A percentile compares a stretch with the other conserved stretches of the same genome.
phyloP scores from a whole-genome alignment of 2,329 filamentous ascomycete species.

The Fusarium phyllophilum region DNA sequence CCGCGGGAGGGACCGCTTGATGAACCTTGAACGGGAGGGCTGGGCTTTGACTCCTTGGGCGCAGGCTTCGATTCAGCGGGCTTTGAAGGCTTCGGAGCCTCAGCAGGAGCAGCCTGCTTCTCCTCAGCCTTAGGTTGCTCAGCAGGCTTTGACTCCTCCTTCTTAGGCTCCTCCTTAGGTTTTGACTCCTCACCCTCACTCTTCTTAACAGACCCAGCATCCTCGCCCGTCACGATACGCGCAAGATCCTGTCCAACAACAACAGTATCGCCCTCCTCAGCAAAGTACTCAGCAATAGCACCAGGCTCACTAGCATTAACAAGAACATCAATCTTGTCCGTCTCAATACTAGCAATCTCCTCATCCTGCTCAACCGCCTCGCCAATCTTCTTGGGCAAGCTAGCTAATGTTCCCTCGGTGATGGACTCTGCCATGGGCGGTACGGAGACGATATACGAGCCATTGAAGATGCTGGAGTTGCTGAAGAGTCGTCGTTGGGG shows the following conservation, averaged over 20 bases:
- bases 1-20: slow-evolving; percentile 18
- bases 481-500: slow-evolving; percentile 40
- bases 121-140: slow-evolving; percentile 32
- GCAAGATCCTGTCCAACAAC: slow-evolving; percentile 47
- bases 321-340: slow-evolving; percentile 49
- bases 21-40: slow-evolving; percentile 11
- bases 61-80: slow-evolving; percentile 32
- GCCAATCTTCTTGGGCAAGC: slow-evolving; percentile 45
- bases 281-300: slow-evolving; percentile 45
- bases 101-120: slow-evolving; percentile 28
- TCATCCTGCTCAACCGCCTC: slow-evolving; percentile 47
- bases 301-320: slow-evolving; percentile 44
- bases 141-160: slow-evolving; percentile 28
- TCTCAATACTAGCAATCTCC: slow-evolving; percentile 48
- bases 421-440: slow-evolving; percentile 49
- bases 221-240: slow-evolving; percentile 43
- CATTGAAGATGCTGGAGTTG: slow-evolving; percentile 31
- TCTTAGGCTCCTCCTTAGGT: slow-evolving; percentile 30
- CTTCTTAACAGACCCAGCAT: slow-evolving; percentile 30
- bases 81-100: slow-evolving; percentile 28
- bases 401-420: slow-evolving; percentile 45
- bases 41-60: slow-evolving; percentile 23
- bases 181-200: slow-evolving; percentile 32
- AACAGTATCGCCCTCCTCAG: slow-evolving; percentile 47
- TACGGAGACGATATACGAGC: slow-evolving; percentile 42